Base-by-base conservation (phyloP, 2,329 filamentous ascomycete genomes). In the Cordyceps fumosorosea region DNA sequence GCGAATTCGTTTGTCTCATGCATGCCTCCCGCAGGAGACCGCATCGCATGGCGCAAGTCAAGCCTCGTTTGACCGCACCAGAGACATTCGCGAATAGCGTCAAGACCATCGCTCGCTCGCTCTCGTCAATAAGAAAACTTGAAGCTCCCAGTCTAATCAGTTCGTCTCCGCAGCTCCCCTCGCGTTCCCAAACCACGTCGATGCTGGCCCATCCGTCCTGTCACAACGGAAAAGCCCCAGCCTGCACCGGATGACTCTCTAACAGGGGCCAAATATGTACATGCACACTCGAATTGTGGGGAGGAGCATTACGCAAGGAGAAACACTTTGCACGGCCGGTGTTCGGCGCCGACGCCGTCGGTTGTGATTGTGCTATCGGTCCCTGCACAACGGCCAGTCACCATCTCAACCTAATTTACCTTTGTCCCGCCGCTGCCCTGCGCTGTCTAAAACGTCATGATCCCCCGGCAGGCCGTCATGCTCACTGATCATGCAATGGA, bases 201-300 rank as follows among this genome's bases (percentile, higher is more conserved):
- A 16, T 44, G 56, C 56, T 47, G 56, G 32, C 42, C 34, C 47
- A 59, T 59, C 56, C 56, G 56, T 37, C n/a, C 48, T 59, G n/a
- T 22, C 50, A 7, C 24, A n/a, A 12, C 34, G 6, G 40, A 44
- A 14, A 44, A 14, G n/a, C 5, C 34, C 37, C 48, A 53, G 24
- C 22, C 12, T 14, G 24, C 37, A 59, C 45, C 34, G 34, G 22
- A 32, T 32, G 20, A 26, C 26, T 53, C 50, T 60, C 48, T 52
- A 32, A 59, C 56, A 52, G 56, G 56, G 56, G 34, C 8, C 34
- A 14, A 29, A 44, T n/a, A n/a, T n/a, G n/a, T n/a, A n/a, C n/a
- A n/a, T n/a, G n/a, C n/a, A n/a, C n/a, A 42, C 18, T 12, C 37
- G 42, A n/a, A 47, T 24, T 47, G 44, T 11, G 44, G 4, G 24